A percentile compares a stretch with the other conserved stretches of the same genome.
phyloP scores from a whole-genome alignment of 306 rosid genomes.

The Quercus glauca region DNA sequence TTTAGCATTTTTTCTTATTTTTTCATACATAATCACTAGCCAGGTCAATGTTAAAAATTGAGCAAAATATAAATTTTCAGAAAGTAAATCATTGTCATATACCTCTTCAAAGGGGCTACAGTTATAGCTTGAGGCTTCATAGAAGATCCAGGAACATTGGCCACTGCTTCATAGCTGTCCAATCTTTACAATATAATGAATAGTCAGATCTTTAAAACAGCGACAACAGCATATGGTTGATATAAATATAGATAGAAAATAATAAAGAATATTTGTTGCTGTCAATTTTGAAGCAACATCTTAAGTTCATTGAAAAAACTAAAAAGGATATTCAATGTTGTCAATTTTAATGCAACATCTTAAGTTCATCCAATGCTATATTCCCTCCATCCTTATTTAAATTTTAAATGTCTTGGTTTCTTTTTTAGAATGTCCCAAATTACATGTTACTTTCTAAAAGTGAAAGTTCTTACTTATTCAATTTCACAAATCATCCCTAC shows the following conservation, averaged over 20 bases:
- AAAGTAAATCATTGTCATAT: constrained; percentile 8
- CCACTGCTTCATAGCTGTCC: constrained; percentile 40
- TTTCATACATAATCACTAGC: not conserved
- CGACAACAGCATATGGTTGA: not conserved
- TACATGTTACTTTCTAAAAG: too few species aligned
- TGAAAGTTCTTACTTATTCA: too few species aligned
- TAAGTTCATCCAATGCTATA: not conserved
- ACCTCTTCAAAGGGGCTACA: constrained; percentile 73
- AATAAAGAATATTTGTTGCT: not conserved
- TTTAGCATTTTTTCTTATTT: too few species aligned
- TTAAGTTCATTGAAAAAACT: not conserved
- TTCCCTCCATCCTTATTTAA: too few species aligned
- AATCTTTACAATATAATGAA: constrained; percentile 40
- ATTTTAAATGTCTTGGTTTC: too few species aligned
- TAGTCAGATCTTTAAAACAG: constrained; percentile 29
- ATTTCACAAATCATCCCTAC: too few species aligned
- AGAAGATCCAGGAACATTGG: constrained; percentile 29
- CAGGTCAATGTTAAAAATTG: not conserved
- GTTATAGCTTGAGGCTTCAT: constrained; percentile 45
- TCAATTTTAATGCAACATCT: not conserved
- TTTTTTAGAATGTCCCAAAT: too few species aligned
- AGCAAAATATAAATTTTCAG: not conserved
- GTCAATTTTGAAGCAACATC: not conserved
- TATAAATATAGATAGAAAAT: not conserved
- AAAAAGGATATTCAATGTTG: not conserved